phyloP scores from a whole-genome alignment of 306 rosid genomes.

The Cicer pinnatifidum region DNA sequence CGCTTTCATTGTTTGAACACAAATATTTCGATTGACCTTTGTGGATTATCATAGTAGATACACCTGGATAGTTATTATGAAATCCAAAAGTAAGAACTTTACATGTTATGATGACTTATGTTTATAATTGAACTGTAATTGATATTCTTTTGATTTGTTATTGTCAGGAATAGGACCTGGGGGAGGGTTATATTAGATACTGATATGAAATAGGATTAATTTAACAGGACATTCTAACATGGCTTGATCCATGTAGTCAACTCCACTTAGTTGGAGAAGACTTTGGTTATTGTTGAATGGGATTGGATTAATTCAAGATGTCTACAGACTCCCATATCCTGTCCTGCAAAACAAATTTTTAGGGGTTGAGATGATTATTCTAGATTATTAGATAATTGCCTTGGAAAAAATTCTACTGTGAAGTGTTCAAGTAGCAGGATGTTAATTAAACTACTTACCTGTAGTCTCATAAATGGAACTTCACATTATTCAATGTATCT shows the following conservation, averaged over 20 bases:
- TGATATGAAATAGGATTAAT: not conserved
- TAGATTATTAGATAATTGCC: conserved; percentile 14
- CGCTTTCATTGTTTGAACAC: no score
- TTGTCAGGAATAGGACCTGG: conserved; percentile 10
- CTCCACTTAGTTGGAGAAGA: not conserved
- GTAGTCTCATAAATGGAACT: conserved; percentile 8
- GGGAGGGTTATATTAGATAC: conserved; percentile 33
- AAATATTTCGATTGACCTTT: no score
- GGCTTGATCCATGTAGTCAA: not conserved
- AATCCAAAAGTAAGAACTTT: not conserved
- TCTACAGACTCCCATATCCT: not conserved
- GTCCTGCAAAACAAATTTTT: conserved; percentile 23
- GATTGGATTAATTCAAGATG: not conserved
- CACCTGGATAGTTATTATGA: no score
- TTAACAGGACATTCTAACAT: not conserved
- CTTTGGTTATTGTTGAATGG: conserved; percentile 18
- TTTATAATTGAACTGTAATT: conserved; percentile 10
- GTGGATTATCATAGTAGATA: no score
- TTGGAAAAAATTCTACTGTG: not conserved
- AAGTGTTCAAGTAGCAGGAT: not conserved
- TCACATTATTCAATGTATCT: conserved; percentile 2
- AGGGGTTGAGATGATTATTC: conserved; percentile 2
- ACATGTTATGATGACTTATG: conserved; percentile 27
- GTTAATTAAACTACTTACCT: not conserved
- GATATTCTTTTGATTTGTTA: conserved; percentile 5